A percentile compares a stretch with the other conserved stretches of the same genome.
phyloP scores from a whole-genome alignment of 2,329 filamentous ascomycete genomes.

The Apiospora marii region DNA sequence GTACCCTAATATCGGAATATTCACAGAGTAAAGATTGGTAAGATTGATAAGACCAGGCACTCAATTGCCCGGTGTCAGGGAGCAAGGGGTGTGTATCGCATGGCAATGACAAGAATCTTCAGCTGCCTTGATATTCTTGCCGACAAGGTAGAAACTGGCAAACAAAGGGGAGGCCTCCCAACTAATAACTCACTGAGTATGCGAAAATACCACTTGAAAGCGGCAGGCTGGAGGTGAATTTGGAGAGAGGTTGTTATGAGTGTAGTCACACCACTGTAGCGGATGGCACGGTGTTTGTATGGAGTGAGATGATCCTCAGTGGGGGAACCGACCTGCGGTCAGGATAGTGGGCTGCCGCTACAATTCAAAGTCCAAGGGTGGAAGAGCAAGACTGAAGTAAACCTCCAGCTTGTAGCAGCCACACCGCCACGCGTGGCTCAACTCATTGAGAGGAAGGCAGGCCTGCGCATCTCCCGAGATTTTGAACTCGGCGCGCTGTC shows the following conservation, averaged over 20 bases:
- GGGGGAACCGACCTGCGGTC: background rate
- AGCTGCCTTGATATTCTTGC: background rate
- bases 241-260: background rate
- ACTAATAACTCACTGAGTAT: background rate
- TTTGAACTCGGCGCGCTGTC: background rate
- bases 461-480: background rate
- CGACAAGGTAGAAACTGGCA: background rate
- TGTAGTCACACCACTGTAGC: background rate
- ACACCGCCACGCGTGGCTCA: background rate
- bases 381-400: background rate
- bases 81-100: background rate
- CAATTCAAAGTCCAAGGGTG: background rate
- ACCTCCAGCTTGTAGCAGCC: background rate
- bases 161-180: background rate
- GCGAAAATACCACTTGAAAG: background rate
- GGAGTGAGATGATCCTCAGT: background rate
- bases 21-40: no score
- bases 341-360: background rate
- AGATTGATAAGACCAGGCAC: no score
- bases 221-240: background rate
- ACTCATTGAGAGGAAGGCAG: background rate
- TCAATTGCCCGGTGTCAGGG: no score
- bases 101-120: background rate
- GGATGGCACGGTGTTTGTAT: background rate
- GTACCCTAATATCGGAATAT: no score